Percentiles rank a stretch among this genome's conserved stretches.
phyloP scores from a whole-genome alignment of 257 asterid genomes.

The Thymus quinquecostatus region DNA sequence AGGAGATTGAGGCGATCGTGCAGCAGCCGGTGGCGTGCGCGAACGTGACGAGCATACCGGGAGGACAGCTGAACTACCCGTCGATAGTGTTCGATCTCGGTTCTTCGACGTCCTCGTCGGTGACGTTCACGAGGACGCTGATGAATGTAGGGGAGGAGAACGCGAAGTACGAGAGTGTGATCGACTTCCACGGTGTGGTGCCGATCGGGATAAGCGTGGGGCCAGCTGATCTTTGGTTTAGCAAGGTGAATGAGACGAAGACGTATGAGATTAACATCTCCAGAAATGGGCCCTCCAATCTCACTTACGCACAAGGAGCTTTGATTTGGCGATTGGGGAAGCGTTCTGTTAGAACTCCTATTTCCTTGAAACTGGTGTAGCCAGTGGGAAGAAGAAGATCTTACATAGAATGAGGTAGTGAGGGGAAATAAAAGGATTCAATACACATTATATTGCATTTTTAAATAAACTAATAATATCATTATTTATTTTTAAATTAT shows the following conservation, averaged over 20 bases:
- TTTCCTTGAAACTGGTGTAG: slow-evolving; percentile 31
- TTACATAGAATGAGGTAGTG: too few relatives aligned
- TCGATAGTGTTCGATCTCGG: slow-evolving; percentile 41
- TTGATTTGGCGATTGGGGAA: slow-evolving; percentile 39
- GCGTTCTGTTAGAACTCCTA: slow-evolving; percentile 42
- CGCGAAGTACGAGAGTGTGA: slow-evolving; percentile 19
- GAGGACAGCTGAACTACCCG: slow-evolving; percentile 44
- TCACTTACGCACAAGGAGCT: slow-evolving; percentile 35
- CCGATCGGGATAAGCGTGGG: slow-evolving; percentile 31
- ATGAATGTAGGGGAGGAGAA: slow-evolving; percentile 53
- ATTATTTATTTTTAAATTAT: too few relatives aligned
- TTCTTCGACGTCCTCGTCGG: not conserved
- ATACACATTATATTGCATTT: too few relatives aligned
- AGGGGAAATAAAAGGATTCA: too few relatives aligned
- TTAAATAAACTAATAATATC: too few relatives aligned
- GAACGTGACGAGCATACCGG: slow-evolving; percentile 28
- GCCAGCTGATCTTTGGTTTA: slow-evolving; percentile 38
- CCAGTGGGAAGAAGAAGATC: too few relatives aligned
- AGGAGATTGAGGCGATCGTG: slow-evolving; percentile 27
- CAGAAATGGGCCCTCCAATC: slow-evolving; percentile 21
- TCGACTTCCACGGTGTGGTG: not conserved
- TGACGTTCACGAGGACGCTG: slow-evolving; percentile 43
- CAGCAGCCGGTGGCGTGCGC: slow-evolving; percentile 29
- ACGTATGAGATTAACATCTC: slow-evolving; percentile 35
- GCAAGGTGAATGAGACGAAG: slow-evolving; percentile 39